phyloP scores from a whole-genome alignment of 768 basidiomycete species.

The Russula lepida region DNA sequence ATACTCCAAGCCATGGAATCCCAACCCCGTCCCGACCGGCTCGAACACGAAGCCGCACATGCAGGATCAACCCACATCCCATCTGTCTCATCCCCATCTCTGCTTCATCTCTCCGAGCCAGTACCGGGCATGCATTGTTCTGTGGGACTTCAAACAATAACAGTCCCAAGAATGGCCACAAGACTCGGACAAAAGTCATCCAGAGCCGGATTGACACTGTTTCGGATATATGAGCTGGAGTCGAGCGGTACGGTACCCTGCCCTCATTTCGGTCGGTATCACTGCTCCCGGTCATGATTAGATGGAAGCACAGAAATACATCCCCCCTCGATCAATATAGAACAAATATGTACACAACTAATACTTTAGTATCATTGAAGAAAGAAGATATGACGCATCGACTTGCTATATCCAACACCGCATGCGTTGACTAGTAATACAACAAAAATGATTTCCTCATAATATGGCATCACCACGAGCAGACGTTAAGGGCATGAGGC shows the following conservation, averaged over 20 bases:
- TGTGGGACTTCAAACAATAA: not conserved
- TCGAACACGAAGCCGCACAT: constrained; percentile 12
- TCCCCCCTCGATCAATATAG: not conserved
- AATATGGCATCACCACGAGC: not conserved
- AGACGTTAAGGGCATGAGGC: not conserved
- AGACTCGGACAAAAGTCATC: not conserved
- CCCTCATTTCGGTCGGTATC: not conserved
- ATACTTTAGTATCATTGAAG: not conserved
- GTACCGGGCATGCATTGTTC: not conserved
- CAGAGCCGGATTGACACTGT: not conserved
- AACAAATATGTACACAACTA: not conserved
- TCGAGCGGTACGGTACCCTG: not conserved
- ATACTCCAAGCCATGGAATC: not conserved
- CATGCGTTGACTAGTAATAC: constrained; percentile 5
- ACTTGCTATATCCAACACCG: not conserved
- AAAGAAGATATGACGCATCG: not conserved
- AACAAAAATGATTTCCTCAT: not conserved
- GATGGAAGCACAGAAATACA: not conserved
- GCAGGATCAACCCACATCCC: not conserved
- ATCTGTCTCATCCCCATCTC: not conserved
- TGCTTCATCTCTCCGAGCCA: not conserved
- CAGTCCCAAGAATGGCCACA: not conserved
- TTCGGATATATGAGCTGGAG: not conserved
- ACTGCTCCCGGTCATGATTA: not conserved
- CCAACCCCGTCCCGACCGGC: constrained; percentile 17